Conservation (phyloP, 208 protist genomes). For the Trypanosoma rangeli region DNA sequence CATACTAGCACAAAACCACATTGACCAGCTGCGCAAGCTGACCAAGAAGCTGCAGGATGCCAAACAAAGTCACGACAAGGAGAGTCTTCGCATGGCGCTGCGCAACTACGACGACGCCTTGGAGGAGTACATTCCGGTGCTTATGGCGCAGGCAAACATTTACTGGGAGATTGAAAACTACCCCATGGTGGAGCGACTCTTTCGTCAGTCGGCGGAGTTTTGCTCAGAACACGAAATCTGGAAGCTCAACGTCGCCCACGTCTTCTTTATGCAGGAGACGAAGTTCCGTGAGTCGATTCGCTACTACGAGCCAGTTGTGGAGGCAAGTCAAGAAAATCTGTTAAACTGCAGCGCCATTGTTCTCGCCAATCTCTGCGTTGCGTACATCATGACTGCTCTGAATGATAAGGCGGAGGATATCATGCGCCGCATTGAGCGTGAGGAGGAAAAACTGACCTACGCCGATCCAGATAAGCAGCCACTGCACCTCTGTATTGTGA, state of each 20-base stretch:
- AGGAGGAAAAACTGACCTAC: conserved; percentile 92
- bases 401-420: conserved; percentile 97
- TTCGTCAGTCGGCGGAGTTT: conserved; percentile 95
- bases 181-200: conserved; percentile 93
- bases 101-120: conserved; percentile 93
- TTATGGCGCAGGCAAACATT: conserved; percentile 97
- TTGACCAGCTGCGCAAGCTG: conserved; percentile 93
- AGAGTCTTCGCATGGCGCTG: conserved; percentile 78
- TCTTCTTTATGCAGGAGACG: conserved; percentile 97
- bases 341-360: conserved; percentile 95
- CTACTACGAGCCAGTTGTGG: conserved; percentile 97
- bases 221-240: conserved; percentile 96
- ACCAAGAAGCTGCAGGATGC: conserved; percentile 96
- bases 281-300: conserved; percentile 96
- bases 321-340: conserved; percentile 91
- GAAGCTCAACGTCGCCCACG: conserved; percentile 97
- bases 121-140: conserved; percentile 96
- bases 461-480: conserved; percentile 90
- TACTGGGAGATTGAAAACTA: conserved; percentile 98
- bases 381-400: conserved; percentile 96
- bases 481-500: conserved; percentile 97
- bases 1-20: conserved; percentile 93
- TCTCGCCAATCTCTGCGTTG: conserved; percentile 97
- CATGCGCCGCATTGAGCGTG: conserved; percentile 95
- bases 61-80: conserved; percentile 85